phyloP scores from a whole-genome alignment of 2,329 filamentous ascomycete species.

The Bipolaris zeicola region DNA sequence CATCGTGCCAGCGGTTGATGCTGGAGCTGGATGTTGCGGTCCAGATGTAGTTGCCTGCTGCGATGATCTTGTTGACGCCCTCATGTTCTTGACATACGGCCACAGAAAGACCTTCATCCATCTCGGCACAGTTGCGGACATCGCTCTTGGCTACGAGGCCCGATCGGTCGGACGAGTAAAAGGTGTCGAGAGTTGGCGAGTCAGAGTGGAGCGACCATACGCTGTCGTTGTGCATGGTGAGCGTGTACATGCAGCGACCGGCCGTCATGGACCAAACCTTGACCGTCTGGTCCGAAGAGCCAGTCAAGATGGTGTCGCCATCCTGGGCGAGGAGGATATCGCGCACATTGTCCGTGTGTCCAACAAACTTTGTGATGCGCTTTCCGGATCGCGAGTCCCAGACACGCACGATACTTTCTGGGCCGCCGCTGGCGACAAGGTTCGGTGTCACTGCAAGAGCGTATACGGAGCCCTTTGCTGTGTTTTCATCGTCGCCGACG shows the following conservation, averaged over 20 bases:
- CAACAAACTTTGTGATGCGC: constrained; percentile 93
- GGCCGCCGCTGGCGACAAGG: constrained; percentile 88
- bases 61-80: constrained; percentile 69
- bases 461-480: constrained; percentile 93
- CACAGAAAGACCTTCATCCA: constrained; percentile 87
- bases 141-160: constrained; percentile 97
- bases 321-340: constrained; percentile 88
- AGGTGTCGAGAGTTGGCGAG: constrained; percentile 81
- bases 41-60: constrained; percentile 80
- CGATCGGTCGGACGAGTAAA: constrained; percentile 93
- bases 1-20: constrained; percentile 88
- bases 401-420: constrained; percentile 88
- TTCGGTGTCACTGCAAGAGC: constrained; percentile 79
- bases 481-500: constrained; percentile 77
- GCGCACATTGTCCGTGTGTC: constrained; percentile 92
- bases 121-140: constrained; percentile 72
- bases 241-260: constrained; percentile 93
- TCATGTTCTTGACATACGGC: constrained; percentile 93
- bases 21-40: constrained; percentile 88
- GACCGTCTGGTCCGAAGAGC: constrained; percentile 93
- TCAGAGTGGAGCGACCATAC: constrained; percentile 96
- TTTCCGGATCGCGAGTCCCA: constrained; percentile 92
- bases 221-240: constrained; percentile 98
- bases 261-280: constrained; percentile 98
- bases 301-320: constrained; percentile 90